Base-by-base conservation (phyloP, 768 basidiomycete species). In the Phaeotremella fagi region DNA sequence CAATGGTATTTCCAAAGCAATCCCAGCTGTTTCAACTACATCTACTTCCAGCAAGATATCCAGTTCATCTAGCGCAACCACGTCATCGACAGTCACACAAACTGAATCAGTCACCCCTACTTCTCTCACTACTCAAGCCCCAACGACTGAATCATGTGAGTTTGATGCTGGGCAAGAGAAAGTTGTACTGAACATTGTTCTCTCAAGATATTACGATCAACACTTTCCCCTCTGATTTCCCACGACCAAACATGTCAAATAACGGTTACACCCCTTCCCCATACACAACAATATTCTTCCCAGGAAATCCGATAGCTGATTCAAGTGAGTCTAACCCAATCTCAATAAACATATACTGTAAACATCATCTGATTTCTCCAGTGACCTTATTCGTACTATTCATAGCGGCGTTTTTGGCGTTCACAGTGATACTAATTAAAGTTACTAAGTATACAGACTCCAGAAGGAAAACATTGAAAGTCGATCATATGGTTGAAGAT, bases 171-270 rank as follows among this genome's bases (percentile, higher is more conserved):
- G n/a, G n/a, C n/a, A n/a, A n/a, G n/a, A n/a, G n/a, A n/a, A n/a
- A n/a, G n/a, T n/a, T n/a, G n/a, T n/a, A n/a, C n/a, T n/a, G n/a
- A n/a, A n/a, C n/a, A n/a, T n/a, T n/a, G n/a, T n/a, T n/a, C n/a
- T n/a, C n/a, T n/a, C n/a, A n/a, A n/a, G n/a, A n/a, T n/a, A n/a
- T n/a, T n/a, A n/a, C n/a, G n/a, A 27, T 63, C 42, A 62, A 54
- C 28, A 37, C 61, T 18, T 65, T 68, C 42, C 55, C 58, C 7
- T 23, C 60, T 12, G 49, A 65, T 45, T 65, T 68, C 45, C 66
- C 66, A 64, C 3, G 58, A 59, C 38, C 20, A 7, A 41, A 41
- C 12, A 35, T 35, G 11, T 35, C 33, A 14, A 12, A 22, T 20
- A 41, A 33, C 31, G 38, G 18, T 22, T 20, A 12, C 22, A 41